Evolutionary conservation across 75 land plant species (phyloP).

Genomic region (Picea glauca): DNA sequence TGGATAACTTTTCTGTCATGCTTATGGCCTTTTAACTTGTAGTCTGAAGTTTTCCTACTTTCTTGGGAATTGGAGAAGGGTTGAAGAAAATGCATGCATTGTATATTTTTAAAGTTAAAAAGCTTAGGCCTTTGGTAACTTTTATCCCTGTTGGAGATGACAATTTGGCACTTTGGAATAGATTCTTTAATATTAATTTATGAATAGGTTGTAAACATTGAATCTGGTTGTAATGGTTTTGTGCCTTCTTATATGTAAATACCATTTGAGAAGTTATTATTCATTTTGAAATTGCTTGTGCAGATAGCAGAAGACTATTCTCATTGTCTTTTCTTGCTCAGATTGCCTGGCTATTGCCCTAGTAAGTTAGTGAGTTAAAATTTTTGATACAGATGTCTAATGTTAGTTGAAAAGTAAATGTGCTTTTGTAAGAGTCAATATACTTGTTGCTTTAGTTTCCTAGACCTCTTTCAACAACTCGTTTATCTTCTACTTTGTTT

Average conservation of each 20-base stretch:
- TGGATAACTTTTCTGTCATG: no score
- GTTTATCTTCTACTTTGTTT: not conserved
- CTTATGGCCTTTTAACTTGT: no score
- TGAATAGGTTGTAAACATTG: no score
- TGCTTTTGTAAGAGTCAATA: not conserved
- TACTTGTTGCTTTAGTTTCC: not conserved
- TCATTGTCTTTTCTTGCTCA: slow-evolving; percentile 81
- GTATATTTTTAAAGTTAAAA: no score
- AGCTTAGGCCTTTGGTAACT: no score
- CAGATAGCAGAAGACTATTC: slow-evolving; percentile 99
- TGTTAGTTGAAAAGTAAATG: not conserved
- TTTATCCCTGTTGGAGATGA: no score
- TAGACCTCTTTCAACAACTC: not conserved
- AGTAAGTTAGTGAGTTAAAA: slow-evolving; percentile 45
- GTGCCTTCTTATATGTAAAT: not conserved
- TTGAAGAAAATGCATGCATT: no score
- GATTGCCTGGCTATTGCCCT: slow-evolving; percentile 98
- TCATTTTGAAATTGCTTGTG: not conserved
- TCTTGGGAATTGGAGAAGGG: no score
- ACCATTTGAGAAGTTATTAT: not conserved
- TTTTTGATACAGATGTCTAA: not conserved
- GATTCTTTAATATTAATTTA: no score
- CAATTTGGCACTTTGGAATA: no score
- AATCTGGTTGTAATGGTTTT: not conserved
- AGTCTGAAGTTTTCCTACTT: no score